Percentiles rank a stretch among this genome's conserved stretches.
Conservation (phyloP, 1,284 basidiomycete genomes). For the Cutaneotrichosporon sp. region DNA sequence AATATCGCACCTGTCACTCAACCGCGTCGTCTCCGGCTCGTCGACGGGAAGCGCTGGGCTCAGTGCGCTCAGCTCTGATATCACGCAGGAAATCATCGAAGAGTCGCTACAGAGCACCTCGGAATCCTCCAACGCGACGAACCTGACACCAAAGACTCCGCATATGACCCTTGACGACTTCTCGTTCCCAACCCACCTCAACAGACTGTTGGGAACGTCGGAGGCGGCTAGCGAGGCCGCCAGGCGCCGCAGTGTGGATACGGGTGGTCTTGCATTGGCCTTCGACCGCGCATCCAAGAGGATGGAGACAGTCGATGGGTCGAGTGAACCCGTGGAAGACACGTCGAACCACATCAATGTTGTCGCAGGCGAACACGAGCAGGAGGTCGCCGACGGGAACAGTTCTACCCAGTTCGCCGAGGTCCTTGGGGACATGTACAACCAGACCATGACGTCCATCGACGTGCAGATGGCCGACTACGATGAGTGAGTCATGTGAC, state of each 20-base stretch:
- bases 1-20: conserved; percentile 5
- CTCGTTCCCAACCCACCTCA: not conserved
- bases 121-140: not conserved
- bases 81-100: not conserved
- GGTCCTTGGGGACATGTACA: conserved; percentile 75
- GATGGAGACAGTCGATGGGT: conserved; percentile 14
- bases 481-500: conserved; percentile 36
- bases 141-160: not conserved
- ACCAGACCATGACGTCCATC: conserved; percentile 69
- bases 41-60: not conserved
- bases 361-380: conserved; percentile 25
- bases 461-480: conserved; percentile 57
- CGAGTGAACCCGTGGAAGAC: not conserved
- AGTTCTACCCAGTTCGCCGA: conserved; percentile 65
- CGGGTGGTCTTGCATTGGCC: conserved; percentile 76
- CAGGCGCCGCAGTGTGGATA: conserved; percentile 73
- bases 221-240: conserved; percentile 7
- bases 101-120: not conserved
- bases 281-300: conserved; percentile 57
- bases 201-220: conserved; percentile 6
- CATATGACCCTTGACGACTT: conserved; percentile 3
- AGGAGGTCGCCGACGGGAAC: conserved; percentile 55
- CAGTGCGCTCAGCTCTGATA: not conserved
- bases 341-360: conserved; percentile 14
- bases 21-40: conserved; percentile 1